Evolutionary conservation across 208 protist species (phyloP).

Genomic region (Leishmania guyanensis): DNA sequence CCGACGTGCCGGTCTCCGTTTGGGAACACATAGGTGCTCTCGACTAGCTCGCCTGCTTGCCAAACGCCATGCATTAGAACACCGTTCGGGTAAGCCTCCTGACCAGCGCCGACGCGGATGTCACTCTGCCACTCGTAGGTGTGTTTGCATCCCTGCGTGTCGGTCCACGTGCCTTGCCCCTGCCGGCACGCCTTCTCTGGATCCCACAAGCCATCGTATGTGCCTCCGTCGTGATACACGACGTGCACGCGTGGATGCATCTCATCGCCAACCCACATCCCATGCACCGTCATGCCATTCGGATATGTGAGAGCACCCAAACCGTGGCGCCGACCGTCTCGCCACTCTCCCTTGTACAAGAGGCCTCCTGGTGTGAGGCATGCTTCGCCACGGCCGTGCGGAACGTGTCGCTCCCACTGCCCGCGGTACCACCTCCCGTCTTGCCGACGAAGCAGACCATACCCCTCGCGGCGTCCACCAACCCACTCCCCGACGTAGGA

Average conservation of each 20-base stretch:
- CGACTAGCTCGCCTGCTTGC: conserved; percentile 40
- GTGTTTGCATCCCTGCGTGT: conserved; percentile 56
- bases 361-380: conserved; percentile 49
- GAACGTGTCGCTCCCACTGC: conserved; percentile 75
- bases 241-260: conserved; percentile 51
- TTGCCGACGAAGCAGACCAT: conserved; percentile 56
- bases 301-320: conserved; percentile 46
- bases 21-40: conserved; percentile 78
- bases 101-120: conserved; percentile 56
- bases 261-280: conserved; percentile 49
- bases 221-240: conserved; percentile 61
- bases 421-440: conserved; percentile 81
- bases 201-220: conserved; percentile 73
- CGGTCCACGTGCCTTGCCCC: conserved; percentile 49
- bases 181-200: conserved; percentile 50
- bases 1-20: conserved; percentile 79
- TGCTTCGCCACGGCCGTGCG: conserved; percentile 70
- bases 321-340: conserved; percentile 52
- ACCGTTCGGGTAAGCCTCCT: conserved; percentile 57
- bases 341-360: conserved; percentile 71
- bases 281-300: conserved; percentile 39
- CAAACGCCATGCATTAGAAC: conserved; percentile 66
- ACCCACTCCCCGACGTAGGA: conserved; percentile 85
- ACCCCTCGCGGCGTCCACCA: conserved; percentile 66
- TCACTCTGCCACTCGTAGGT: conserved; percentile 65